These are phyloP conservation scores for Phaffia australis DNA, from an alignment of 768 basidiomycete species.

Conservation along the genomic window DNA sequence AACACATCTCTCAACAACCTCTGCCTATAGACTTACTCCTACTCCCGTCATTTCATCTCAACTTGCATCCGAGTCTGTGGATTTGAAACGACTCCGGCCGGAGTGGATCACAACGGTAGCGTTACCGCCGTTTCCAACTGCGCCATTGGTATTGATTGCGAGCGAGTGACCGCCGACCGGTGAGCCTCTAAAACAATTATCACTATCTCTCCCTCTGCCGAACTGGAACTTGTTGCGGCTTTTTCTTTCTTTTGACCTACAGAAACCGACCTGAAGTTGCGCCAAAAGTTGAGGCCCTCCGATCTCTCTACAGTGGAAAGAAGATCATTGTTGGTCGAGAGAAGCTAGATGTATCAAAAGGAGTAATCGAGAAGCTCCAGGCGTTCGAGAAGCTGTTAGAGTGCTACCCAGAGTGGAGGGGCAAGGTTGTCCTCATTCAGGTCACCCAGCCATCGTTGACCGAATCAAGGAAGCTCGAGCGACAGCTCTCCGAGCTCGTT, in stretches of 20 bases:
- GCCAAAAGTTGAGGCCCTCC: conserved; percentile 79
- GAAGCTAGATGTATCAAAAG: conserved; percentile 97
- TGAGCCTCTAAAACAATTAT: conserved; percentile 36
- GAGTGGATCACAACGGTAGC: conserved; percentile 80
- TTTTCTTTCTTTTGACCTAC: background rate
- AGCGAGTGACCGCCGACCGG: conserved; percentile 73
- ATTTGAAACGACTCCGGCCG: conserved; percentile 60
- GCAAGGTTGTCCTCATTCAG: conserved; percentile 58
- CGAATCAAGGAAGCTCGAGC: conserved; percentile 85
- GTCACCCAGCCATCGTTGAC: conserved; percentile 87
- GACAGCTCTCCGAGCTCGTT: conserved; percentile 65
- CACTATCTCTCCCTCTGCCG: background rate
- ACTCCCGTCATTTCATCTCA: conserved; percentile 86
- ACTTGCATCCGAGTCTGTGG: conserved; percentile 94
- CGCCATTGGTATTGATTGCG: conserved; percentile 90
- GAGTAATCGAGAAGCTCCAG: conserved; percentile 90
- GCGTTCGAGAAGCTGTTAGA: conserved; percentile 89
- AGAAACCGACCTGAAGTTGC: conserved; percentile 66
- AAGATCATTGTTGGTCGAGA: conserved; percentile 97
- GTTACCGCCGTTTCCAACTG: conserved; percentile 74
- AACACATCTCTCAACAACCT: background rate
- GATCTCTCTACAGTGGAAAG: conserved; percentile 80
- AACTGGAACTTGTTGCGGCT: background rate
- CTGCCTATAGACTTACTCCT: conserved; percentile 64
- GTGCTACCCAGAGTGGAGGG: conserved; percentile 91